Conservation (phyloP, 1,139 yeast genomes). For the Yamadazyma sp. region DNA sequence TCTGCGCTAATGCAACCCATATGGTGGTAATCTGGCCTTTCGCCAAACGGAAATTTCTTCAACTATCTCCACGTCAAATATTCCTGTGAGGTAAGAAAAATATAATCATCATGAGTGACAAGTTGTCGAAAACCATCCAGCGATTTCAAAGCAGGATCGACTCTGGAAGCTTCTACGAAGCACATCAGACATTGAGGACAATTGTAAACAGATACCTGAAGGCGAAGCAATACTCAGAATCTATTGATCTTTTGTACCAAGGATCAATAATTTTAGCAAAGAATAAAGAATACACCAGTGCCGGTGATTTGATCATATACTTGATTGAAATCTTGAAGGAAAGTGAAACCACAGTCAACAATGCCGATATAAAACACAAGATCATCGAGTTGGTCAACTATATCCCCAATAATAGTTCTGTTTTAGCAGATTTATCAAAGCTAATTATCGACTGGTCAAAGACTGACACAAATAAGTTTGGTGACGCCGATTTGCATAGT, state of each 20-base stretch:
- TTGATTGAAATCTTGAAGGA: slow-evolving; percentile 66
- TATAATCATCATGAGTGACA: slow-evolving; percentile 29
- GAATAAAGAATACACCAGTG: slow-evolving; percentile 75
- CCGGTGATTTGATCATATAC: slow-evolving; percentile 74
- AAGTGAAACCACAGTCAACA: slow-evolving; percentile 37
- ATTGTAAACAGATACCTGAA: slow-evolving; percentile 82
- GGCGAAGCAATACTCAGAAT: slow-evolving; percentile 63
- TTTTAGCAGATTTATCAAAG: slow-evolving; percentile 63
- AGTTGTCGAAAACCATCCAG: slow-evolving; percentile 58
- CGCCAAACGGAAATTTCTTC: slow-evolving; percentile 1
- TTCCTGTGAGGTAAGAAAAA: slow-evolving; percentile 1
- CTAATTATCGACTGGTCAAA: slow-evolving; percentile 68
- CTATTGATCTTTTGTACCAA: slow-evolving; percentile 69
- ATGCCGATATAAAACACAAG: slow-evolving; percentile 35
- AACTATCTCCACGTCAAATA: background rate
- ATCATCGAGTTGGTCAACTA: slow-evolving; percentile 33
- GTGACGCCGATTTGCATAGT: slow-evolving; percentile 76
- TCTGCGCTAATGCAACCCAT: too few relatives aligned
- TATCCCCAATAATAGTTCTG: slow-evolving; percentile 66
- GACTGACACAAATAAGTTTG: slow-evolving; percentile 47
- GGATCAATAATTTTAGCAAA: slow-evolving; percentile 68
- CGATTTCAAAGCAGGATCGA: slow-evolving; percentile 70
- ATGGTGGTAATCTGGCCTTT: background rate
- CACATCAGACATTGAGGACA: slow-evolving; percentile 90
- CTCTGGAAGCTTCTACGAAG: slow-evolving; percentile 83